These are phyloP conservation scores for Myriangium duriaei DNA, from an alignment of 2,329 filamentous ascomycete genomes.

Conservation along the genomic window DNA sequence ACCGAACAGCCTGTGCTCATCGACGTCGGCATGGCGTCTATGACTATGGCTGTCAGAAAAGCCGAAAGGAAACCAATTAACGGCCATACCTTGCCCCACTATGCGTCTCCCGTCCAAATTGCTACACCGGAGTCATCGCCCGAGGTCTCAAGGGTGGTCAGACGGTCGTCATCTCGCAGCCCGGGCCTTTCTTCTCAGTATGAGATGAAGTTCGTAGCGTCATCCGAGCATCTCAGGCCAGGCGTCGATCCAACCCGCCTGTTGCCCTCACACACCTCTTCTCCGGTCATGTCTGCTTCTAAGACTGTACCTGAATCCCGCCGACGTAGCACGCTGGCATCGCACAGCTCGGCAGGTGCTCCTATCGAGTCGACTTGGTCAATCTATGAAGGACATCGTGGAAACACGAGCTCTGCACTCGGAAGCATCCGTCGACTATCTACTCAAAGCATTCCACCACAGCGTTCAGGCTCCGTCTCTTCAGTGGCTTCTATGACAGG, in stretches of 20 bases:
- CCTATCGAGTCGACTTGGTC: conserved; percentile 14
- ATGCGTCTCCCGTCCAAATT: conserved; percentile 8
- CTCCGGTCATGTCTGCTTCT: conserved; percentile 20
- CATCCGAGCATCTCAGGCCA: conserved; percentile 57
- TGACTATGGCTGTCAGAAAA: conserved; percentile 73
- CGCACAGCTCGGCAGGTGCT: conserved; percentile 15
- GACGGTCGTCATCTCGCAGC: conserved; percentile 30
- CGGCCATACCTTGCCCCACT: conserved; percentile 4
- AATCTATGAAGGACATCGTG: conserved; percentile 19
- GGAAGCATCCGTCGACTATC: conserved; percentile 29
- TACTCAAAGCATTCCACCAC: conserved; percentile 11
- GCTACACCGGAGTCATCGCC: conserved; percentile 15
- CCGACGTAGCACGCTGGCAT: conserved; percentile 15
- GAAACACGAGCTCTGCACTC: conserved; percentile 24
- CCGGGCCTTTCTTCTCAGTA: conserved; percentile 46
- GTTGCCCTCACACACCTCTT: conserved; percentile 14
- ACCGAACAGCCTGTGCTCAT: conserved; percentile 84
- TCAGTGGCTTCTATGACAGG: conserved; percentile 19
- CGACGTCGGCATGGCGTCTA: conserved; percentile 77
- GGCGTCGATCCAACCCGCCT: conserved; percentile 30
- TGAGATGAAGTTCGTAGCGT: conserved; percentile 62
- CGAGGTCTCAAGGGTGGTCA: conserved; percentile 16
- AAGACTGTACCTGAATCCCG: conserved; percentile 18
- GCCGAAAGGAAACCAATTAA: conserved; percentile 20
- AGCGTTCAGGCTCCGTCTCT: conserved; percentile 14